phyloP scores from a whole-genome alignment of 108 stramenopile species.

The Skeletonema menzelii region DNA sequence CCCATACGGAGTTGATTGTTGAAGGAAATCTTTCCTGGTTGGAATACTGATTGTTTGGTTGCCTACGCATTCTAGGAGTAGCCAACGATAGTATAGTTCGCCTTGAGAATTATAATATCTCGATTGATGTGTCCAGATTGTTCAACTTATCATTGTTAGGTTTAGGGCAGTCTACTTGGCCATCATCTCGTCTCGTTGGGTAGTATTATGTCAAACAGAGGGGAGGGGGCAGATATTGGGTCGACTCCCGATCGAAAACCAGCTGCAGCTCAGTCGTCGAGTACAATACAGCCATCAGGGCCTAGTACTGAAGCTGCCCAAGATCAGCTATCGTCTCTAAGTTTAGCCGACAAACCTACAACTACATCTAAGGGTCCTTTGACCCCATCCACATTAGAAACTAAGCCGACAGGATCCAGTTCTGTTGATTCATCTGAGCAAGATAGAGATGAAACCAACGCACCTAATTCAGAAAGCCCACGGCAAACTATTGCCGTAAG shows the following conservation, averaged over 20 bases:
- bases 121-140: constrained; percentile 3
- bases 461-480: constrained; percentile 14
- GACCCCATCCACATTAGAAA: constrained; percentile 22
- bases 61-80: not conserved
- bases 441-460: constrained; percentile 11
- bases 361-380: constrained; percentile 1
- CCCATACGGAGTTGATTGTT: not conserved
- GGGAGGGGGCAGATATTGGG: constrained; percentile 20
- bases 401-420: constrained; percentile 24
- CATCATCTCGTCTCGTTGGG: not conserved
- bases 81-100: not conserved
- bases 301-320: not conserved
- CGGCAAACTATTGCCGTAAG: constrained; percentile 87
- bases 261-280: constrained; percentile 13
- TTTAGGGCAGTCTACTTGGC: not conserved
- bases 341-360: constrained; percentile 5
- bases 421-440: constrained; percentile 26
- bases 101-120: not conserved
- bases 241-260: constrained; percentile 2
- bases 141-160: constrained; percentile 2
- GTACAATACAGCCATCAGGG: not conserved
- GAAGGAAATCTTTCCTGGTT: not conserved
- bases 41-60: not conserved
- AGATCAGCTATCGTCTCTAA: constrained; percentile 10
- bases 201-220: constrained; percentile 24